Conservation (phyloP, 768 basidiomycete species). For the Butyriboletus loyo region DNA sequence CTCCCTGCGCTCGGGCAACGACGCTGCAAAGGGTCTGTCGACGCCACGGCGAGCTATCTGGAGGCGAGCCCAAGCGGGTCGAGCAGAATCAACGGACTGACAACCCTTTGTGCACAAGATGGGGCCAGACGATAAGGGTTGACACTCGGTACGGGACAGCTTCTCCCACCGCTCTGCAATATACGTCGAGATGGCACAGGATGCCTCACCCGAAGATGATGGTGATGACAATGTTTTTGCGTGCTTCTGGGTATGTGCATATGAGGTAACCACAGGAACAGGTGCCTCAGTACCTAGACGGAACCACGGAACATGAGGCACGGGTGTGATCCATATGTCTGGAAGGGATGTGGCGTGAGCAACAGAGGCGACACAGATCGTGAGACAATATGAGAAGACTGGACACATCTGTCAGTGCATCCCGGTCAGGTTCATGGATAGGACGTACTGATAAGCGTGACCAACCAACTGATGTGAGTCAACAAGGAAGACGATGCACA, state of each 20-base stretch:
- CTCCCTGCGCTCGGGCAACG: slow-evolving; percentile 21
- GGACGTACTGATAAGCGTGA: slow-evolving; percentile 44
- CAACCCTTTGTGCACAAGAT: slow-evolving; percentile 15
- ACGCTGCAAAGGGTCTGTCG: slow-evolving; percentile 49
- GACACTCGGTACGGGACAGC: slow-evolving; percentile 22
- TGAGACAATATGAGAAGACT: slow-evolving; percentile 57
- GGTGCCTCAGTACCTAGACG: slow-evolving; percentile 6
- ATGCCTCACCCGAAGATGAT: slow-evolving; percentile 8
- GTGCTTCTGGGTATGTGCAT: slow-evolving; percentile 9
- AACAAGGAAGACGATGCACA: slow-evolving; percentile 50
- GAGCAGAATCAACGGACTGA: slow-evolving; percentile 24
- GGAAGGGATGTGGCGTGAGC: slow-evolving; percentile 43
- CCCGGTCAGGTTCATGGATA: background rate
- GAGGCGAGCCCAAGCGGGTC: slow-evolving; percentile 52
- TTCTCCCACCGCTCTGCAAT: slow-evolving; percentile 33
- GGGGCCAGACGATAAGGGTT: slow-evolving; percentile 14
- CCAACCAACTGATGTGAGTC: slow-evolving; percentile 47
- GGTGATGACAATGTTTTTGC: slow-evolving; percentile 4
- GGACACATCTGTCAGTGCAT: slow-evolving; percentile 1
- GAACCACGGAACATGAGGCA: slow-evolving; percentile 63
- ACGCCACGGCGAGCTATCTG: slow-evolving; percentile 47
- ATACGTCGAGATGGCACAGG: slow-evolving; percentile 28
- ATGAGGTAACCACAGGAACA: background rate
- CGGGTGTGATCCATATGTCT: slow-evolving; percentile 50
- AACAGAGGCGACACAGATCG: slow-evolving; percentile 45